These are phyloP conservation scores for Penicillium brevicompactum DNA, from an alignment of 2,329 filamentous ascomycete species.

Conservation along the genomic window DNA sequence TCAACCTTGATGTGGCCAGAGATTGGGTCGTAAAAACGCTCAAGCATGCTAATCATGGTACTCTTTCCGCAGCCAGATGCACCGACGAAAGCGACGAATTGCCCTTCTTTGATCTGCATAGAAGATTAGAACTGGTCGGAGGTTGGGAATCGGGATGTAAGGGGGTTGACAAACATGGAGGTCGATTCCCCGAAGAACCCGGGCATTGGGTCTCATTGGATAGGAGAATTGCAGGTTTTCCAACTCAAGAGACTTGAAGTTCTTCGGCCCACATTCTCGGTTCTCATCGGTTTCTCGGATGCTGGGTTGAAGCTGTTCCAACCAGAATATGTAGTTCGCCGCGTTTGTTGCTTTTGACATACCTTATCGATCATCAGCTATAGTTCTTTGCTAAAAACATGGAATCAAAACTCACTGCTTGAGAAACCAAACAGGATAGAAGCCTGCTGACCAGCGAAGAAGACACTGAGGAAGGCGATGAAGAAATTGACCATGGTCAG, in stretches of 20 bases:
- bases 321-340: slow-evolving; percentile 51
- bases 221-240: slow-evolving; percentile 49
- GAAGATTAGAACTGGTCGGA: not conserved
- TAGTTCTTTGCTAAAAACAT: not conserved
- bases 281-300: slow-evolving; percentile 51
- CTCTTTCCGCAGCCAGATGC: slow-evolving; percentile 65
- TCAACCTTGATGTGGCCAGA: slow-evolving; percentile 68
- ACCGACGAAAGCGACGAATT: slow-evolving; percentile 59
- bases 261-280: slow-evolving; percentile 18
- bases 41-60: slow-evolving; percentile 64
- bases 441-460: slow-evolving; percentile 38
- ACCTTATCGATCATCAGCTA: not conserved
- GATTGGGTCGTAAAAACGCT: slow-evolving; percentile 70
- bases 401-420: slow-evolving; percentile 38
- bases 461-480: slow-evolving; percentile 46
- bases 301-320: slow-evolving; percentile 47
- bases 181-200: slow-evolving; percentile 31
- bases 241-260: slow-evolving; percentile 40
- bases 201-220: slow-evolving; percentile 24
- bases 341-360: slow-evolving; percentile 52
- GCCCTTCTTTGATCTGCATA: slow-evolving; percentile 46
- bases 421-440: slow-evolving; percentile 34
- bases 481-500: slow-evolving; percentile 39
- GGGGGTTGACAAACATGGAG: slow-evolving; percentile 15
- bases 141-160: not conserved